A percentile compares a stretch with the other conserved stretches of the same genome.
These are phyloP conservation scores for Ganoderma resinaceum DNA, from an alignment of 1,284 basidiomycete genomes.

Conservation along the genomic window DNA sequence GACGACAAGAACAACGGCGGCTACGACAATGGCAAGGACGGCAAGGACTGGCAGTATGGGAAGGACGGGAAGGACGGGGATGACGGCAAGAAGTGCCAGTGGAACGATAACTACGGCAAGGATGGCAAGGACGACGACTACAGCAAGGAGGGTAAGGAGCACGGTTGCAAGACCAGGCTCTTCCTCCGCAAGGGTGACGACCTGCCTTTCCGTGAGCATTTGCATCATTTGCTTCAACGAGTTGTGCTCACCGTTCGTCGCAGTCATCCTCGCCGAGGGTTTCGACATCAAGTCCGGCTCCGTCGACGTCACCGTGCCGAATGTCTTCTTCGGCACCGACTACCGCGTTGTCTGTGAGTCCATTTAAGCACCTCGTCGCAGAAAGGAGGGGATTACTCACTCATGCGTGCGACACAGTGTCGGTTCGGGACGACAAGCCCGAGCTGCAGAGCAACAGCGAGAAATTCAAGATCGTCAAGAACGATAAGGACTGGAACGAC, in stretches of 20 bases:
- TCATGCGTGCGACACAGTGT: not conserved
- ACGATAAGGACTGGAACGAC: not conserved
- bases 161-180: not conserved
- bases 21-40: not conserved
- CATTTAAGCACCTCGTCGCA: not conserved
- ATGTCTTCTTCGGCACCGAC: not conserved
- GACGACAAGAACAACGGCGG: not conserved
- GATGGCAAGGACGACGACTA: not conserved
- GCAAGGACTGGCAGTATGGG: not conserved
- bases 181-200: not conserved
- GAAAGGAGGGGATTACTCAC: not conserved
- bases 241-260: not conserved
- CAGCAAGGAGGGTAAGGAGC: not conserved
- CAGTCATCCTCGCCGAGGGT: slow-evolving; percentile 5
- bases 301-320: not conserved
- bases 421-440: not conserved
- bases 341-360: not conserved
- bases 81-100: not conserved
- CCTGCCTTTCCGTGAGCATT: not conserved
- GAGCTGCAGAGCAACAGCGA: slow-evolving; percentile 2
- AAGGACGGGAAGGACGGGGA: not conserved
- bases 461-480: not conserved
- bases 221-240: not conserved
- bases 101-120: not conserved
- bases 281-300: not conserved